Percentiles rank a stretch among this genome's conserved stretches.
phyloP scores from a whole-genome alignment of 306 rosid genomes.

The Canavalia gladiata region DNA sequence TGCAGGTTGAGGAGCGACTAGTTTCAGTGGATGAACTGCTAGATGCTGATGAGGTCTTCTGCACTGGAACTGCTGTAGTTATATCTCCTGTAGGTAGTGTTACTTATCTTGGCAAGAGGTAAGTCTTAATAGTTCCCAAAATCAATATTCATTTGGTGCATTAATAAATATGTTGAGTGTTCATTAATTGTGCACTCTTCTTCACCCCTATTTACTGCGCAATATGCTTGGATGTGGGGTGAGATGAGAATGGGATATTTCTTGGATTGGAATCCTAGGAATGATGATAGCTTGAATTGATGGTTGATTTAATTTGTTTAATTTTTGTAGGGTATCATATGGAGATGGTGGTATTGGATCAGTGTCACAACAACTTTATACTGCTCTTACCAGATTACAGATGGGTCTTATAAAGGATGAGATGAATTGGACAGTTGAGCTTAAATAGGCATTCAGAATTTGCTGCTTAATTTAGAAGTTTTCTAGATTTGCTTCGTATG shows the following conservation, averaged over 20 bases:
- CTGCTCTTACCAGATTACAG: slow-evolving; percentile 66
- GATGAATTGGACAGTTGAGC: slow-evolving; percentile 72
- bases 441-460: slow-evolving; percentile 33
- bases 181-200: not conserved
- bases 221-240: not conserved
- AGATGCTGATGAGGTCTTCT: slow-evolving; percentile 54
- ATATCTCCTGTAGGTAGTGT: slow-evolving; percentile 86
- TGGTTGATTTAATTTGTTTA: not conserved
- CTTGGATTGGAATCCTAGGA: not conserved
- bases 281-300: not conserved
- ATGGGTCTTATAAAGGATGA: slow-evolving; percentile 75
- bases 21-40: slow-evolving; percentile 69
- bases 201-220: not conserved
- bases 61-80: slow-evolving; percentile 82
- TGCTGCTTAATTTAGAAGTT: too few species aligned
- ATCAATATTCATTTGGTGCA: slow-evolving; percentile 11
- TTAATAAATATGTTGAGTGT: not conserved
- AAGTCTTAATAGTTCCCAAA: not conserved
- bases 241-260: not conserved
- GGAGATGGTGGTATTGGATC: slow-evolving; percentile 62
- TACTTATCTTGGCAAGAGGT: slow-evolving; percentile 67
- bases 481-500: too few species aligned
- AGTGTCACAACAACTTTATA: slow-evolving; percentile 68
- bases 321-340: slow-evolving; percentile 58
- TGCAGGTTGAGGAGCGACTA: slow-evolving; percentile 77